These are phyloP conservation scores for Scutellaria galericulata DNA, from an alignment of 257 asterid genomes.

Conservation along the genomic window DNA sequence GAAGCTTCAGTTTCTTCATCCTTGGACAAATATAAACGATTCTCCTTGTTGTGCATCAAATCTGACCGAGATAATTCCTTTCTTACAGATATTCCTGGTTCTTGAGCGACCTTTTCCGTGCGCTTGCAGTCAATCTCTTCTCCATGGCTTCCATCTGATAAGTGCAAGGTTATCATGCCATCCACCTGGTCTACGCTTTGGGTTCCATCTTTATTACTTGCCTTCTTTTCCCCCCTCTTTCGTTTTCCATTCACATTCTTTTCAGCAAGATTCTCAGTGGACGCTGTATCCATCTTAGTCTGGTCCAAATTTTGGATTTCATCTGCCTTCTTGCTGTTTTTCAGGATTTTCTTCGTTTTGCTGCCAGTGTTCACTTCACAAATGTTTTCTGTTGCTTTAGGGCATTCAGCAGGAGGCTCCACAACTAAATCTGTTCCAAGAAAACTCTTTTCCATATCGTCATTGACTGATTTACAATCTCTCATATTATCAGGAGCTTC, in stretches of 20 bases:
- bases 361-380: constrained; percentile 33
- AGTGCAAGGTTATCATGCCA: constrained; percentile 39
- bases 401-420: constrained; percentile 38
- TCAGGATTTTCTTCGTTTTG: constrained; percentile 27
- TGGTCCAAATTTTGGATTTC: constrained; percentile 34
- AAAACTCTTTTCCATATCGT: constrained; percentile 33
- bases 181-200: constrained; percentile 33
- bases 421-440: constrained; percentile 28
- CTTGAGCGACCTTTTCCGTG: constrained; percentile 32
- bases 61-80: constrained; percentile 36
- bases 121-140: constrained; percentile 19
- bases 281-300: constrained; percentile 33
- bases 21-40: background rate
- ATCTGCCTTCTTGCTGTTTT: constrained; percentile 14
- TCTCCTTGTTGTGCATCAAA: constrained; percentile 21
- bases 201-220: constrained; percentile 26
- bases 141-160: constrained; percentile 39
- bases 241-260: constrained; percentile 34
- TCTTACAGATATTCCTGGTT: constrained; percentile 31
- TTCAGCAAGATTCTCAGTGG: constrained; percentile 34
- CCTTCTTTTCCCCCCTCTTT: constrained; percentile 34
- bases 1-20: constrained; percentile 32
- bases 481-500: constrained; percentile 23
- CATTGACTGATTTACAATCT: constrained; percentile 27
- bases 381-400: constrained; percentile 33